Percentiles rank a stretch among this genome's conserved stretches.
phyloP scores from a whole-genome alignment of 495 filamentous ascomycete genomes.

The Penicillium canariense region DNA sequence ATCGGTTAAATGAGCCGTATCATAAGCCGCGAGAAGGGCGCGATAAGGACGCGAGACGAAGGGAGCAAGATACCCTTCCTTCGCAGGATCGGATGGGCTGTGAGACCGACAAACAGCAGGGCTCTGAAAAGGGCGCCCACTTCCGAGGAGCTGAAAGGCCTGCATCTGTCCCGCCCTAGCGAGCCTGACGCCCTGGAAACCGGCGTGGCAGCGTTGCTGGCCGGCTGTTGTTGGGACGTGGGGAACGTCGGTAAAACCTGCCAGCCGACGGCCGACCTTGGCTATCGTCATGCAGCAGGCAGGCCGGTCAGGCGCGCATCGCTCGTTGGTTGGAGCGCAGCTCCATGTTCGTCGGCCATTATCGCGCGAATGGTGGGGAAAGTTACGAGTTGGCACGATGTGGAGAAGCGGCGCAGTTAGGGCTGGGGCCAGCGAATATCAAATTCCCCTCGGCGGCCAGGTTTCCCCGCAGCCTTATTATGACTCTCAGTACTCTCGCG shows the following conservation, averaged over 20 bases:
- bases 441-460: neutral
- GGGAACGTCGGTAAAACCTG: neutral
- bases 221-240: neutral
- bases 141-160: neutral
- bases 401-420: neutral
- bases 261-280: constrained; percentile 8
- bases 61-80: neutral
- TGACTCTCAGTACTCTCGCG: neutral
- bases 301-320: neutral
- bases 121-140: neutral
- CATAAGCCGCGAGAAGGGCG: neutral
- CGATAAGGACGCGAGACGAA: neutral
- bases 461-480: neutral
- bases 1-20: neutral
- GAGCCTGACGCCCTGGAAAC: no score
- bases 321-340: neutral
- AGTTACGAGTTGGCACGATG: neutral
- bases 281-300: constrained; percentile 13
- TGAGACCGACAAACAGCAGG: neutral
- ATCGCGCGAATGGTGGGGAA: neutral
- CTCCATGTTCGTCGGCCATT: neutral
- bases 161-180: neutral
- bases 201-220: neutral
- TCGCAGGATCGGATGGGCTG: neutral
- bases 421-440: neutral